Conservation (phyloP, 768 basidiomycete genomes). For the Boletus sp. region DNA sequence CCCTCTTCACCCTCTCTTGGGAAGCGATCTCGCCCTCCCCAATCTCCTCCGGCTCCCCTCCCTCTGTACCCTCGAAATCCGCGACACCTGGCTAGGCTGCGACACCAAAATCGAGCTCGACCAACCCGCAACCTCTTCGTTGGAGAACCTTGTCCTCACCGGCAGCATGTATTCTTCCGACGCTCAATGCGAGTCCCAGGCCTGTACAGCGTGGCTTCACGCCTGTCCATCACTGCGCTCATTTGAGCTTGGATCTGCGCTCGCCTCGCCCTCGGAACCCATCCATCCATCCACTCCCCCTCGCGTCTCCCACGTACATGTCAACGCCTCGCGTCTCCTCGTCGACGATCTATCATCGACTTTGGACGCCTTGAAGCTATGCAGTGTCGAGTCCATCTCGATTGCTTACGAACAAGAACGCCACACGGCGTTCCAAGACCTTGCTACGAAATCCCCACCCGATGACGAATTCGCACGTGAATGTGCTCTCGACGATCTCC, state of each 20-base stretch:
- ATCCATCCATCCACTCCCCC: background rate
- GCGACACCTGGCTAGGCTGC: slow-evolving; percentile 65
- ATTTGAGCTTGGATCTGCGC: slow-evolving; percentile 23
- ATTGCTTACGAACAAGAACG: slow-evolving; percentile 19
- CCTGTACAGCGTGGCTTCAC: slow-evolving; percentile 25
- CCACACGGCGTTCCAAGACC: background rate
- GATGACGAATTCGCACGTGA: slow-evolving; percentile 27
- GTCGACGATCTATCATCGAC: slow-evolving; percentile 23
- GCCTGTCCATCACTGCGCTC: slow-evolving; percentile 21
- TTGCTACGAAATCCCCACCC: background rate
- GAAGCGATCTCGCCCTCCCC: slow-evolving; percentile 58
- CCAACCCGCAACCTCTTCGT: background rate
- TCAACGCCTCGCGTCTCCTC: slow-evolving; percentile 27
- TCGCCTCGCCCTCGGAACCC: slow-evolving; percentile 12
- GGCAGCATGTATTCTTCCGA: slow-evolving; percentile 30
- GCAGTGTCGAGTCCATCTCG: slow-evolving; percentile 19
- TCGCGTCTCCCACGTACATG: slow-evolving; percentile 19
- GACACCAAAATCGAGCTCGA: slow-evolving; percentile 21
- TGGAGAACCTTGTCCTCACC: slow-evolving; percentile 26
- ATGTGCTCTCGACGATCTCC: slow-evolving; percentile 32
- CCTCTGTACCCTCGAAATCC: slow-evolving; percentile 59
- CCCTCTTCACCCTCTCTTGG: slow-evolving; percentile 51
- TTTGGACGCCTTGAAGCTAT: slow-evolving; percentile 16
- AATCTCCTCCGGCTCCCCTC: slow-evolving; percentile 61
- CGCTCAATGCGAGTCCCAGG: slow-evolving; percentile 16